phyloP scores from a whole-genome alignment of 192 early-diverging fungal species.

The Umbelopsis sp. region DNA sequence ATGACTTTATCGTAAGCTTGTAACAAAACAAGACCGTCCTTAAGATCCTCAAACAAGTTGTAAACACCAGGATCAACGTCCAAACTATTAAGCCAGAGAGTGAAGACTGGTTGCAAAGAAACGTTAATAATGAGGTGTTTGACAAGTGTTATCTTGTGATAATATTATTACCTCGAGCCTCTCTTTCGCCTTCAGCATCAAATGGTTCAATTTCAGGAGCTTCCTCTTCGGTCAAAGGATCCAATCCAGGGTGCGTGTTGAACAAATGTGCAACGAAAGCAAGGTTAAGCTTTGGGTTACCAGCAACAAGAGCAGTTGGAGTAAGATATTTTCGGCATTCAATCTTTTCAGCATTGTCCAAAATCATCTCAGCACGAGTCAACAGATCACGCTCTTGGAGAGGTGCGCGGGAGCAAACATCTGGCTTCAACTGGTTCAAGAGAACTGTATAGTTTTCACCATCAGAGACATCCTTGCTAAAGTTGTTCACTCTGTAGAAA shows the following conservation, averaged over 20 bases:
- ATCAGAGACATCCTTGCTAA: constrained; percentile 91
- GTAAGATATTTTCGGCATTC: constrained; percentile 94
- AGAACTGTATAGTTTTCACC: constrained; percentile 95
- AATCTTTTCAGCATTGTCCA: constrained; percentile 91
- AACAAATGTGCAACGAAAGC: constrained; percentile 99
- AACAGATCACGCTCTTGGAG: constrained; percentile 76
- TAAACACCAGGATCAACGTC: constrained; percentile 97
- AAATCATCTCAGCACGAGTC: constrained; percentile 85
- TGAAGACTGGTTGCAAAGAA: constrained; percentile 67
- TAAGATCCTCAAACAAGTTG: constrained; percentile 96
- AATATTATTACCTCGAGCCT: constrained; percentile 67
- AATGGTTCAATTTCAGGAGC: constrained; percentile 89
- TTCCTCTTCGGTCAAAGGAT: constrained; percentile 88
- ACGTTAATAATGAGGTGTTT: background rate
- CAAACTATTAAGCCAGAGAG: constrained; percentile 96
- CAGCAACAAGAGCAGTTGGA: constrained; percentile 90
- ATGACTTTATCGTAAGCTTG: constrained; percentile 96
- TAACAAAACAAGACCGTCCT: constrained; percentile 89
- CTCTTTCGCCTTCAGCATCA: constrained; percentile 80
- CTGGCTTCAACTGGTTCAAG: constrained; percentile 88
- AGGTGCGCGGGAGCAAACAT: constrained; percentile 77
- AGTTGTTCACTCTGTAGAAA: constrained; percentile 73
- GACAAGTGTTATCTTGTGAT: background rate
- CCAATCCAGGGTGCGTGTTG: constrained; percentile 96
- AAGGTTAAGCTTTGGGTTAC: constrained; percentile 97